Base-by-base conservation (phyloP, 805 yeast genomes). In the Kluyveromyces wickerhamii region DNA sequence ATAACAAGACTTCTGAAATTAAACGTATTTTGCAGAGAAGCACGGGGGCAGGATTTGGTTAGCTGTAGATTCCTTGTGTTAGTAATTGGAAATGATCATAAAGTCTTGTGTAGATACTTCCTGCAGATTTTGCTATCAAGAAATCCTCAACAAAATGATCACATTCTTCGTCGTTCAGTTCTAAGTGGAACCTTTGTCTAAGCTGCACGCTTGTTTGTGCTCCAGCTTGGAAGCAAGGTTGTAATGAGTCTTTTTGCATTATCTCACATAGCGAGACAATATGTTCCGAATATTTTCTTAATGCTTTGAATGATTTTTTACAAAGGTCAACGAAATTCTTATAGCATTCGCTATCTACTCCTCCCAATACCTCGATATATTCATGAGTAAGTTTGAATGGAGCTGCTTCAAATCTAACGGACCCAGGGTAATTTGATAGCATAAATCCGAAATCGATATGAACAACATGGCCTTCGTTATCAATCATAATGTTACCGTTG, bases 401-500 rank as follows among this genome's bases (percentile, higher is more conserved):
- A 1, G 97, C 96, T 1, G 96, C 94, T 54, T 92, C 99, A 56
- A 92, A 88, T 0, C 96, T 96, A 37, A 92, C 87, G 32, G 95
- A 81, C 3, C 98, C 98, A 0, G 99, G 99, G 0, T 96, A 80
- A 52, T 92, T 89, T 0, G 96, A 85, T 3, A 89, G 66, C 54
- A 89, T 60, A 57, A 86, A 89, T 0, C 98, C 98, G 63, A 92
- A 92, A 60, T 92, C 98, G 47, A 92, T 92, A 57, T 85, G 94
- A 29, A 89, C 77, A 9, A 92, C 81, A 53, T 92, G 98, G 0
- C 98, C 98, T 40, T 89, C 95, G 39, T 80, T 77, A 52, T 92
- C 98, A 25, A 89, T 66, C 98, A 92, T 89, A 39, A 92, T 88
- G 57, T 92, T 92, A 51, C 98, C 98, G 54, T 89, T 89, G 54